Conservation (phyloP, 148 eudicot species). For the Spergularia bocconei region DNA sequence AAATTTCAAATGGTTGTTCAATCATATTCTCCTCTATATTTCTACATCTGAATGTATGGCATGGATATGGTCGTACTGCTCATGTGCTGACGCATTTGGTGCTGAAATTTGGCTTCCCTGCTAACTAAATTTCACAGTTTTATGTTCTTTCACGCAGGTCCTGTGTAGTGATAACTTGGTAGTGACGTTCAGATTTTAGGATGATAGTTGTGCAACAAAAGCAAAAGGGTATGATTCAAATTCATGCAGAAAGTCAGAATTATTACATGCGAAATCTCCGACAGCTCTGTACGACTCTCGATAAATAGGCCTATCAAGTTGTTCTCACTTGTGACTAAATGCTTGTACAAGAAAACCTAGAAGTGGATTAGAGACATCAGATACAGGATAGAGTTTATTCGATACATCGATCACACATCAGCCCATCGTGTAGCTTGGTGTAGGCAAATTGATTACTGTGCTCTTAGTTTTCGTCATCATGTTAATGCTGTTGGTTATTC, state of each 20-base stretch:
- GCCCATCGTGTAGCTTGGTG: slow-evolving; percentile 87
- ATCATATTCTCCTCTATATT: too few relatives aligned
- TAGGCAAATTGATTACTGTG: slow-evolving; percentile 96
- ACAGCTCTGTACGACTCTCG: background rate
- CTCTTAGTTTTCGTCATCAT: slow-evolving; percentile 96
- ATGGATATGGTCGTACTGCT: too few relatives aligned
- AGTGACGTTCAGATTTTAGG: too few relatives aligned
- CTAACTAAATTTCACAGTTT: too few relatives aligned
- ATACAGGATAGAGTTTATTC: slow-evolving; percentile 23
- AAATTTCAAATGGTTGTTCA: too few relatives aligned
- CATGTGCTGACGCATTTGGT: too few relatives aligned
- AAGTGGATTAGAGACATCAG: background rate
- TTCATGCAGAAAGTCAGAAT: slow-evolving; percentile 1
- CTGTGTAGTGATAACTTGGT: too few relatives aligned
- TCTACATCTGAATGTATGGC: too few relatives aligned
- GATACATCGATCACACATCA: slow-evolving; percentile 23
- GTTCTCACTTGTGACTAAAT: background rate
- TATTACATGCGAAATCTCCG: slow-evolving; percentile 5
- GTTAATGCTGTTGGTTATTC: slow-evolving; percentile 89
- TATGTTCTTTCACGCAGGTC: too few relatives aligned
- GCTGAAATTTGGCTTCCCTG: too few relatives aligned
- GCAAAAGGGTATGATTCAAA: too few relatives aligned
- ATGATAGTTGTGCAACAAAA: too few relatives aligned
- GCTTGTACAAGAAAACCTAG: background rate
- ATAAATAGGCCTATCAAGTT: background rate